Base-by-base conservation (phyloP, 2,329 filamentous ascomycete species). In the Falciphora oryzae region DNA sequence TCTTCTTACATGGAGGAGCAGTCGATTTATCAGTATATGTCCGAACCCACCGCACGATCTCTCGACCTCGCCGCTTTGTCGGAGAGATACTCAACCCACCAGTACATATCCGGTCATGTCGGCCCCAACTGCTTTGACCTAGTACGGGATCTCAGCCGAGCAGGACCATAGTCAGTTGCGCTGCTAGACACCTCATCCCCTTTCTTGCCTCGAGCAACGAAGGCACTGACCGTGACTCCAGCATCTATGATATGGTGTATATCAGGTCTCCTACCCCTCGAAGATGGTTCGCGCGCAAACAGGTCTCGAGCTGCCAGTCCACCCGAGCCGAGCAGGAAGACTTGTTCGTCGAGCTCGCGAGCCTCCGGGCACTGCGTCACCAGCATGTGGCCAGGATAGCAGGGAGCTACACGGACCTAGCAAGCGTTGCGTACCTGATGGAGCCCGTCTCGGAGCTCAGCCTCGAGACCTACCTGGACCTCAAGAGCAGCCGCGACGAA, bases 221-320 rank as follows among this genome's bases (percentile, higher is more conserved):
- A n/a, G 8, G 2, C 6, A n/a, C 44, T 53, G 44, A 53, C 18
- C 6, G 6, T 3, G 44, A n/a, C 44, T n/a, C 11, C 11, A 61
- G 60, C 29, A 61, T 50, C 18, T 38, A 58, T 63, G 60, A 62
- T 35, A n/a, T 44, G 60, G 60, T 62, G 5, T 62, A 62, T 44
- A 31, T 11, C 27, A n/a, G 18, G 10, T 11, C 44, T 3, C 35
- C 60, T 14, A 31, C 28, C 10, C 27, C 25, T 28, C 38, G 60
- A 11, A 62, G 35, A 7, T 62, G 60, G 60, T 53, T 44, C 38
- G 35, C 35, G 18, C 60, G 60, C 60, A 62, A 62, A 5, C 11
- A 22, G 22, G 38, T 28, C 10, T 10, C n/a, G 11, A 18, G 29
- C 16, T 7, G 28, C 28, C 35, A 18, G 11, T 16, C 8, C 18